Percentiles rank a stretch among this genome's conserved stretches.
phyloP scores from a whole-genome alignment of 306 rosid species.

The Begonia fuchsioides region DNA sequence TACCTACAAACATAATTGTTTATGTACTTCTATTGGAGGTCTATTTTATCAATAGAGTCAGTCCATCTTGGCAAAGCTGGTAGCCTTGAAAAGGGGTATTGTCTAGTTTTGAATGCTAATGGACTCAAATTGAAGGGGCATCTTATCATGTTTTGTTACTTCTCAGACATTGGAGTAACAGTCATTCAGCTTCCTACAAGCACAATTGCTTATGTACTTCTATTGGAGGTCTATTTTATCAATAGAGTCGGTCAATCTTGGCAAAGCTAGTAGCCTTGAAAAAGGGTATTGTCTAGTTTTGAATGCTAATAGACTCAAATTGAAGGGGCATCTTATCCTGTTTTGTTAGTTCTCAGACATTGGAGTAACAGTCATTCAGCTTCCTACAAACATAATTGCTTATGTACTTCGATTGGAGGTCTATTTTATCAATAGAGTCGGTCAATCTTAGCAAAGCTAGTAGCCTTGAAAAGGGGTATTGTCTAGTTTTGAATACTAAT shows the following conservation, averaged over 20 bases:
- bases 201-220: no score
- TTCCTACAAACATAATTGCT: no score
- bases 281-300: conserved; percentile 37
- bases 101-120: conserved; percentile 61
- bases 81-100: conserved; percentile 21
- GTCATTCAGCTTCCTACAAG: no score
- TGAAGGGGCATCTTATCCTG: conserved; percentile 14
- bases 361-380: no score
- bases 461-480: conserved; percentile 21
- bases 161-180: conserved; percentile 4
- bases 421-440: no score
- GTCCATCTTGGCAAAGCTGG: conserved; percentile 65
- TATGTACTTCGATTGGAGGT: no score
- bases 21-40: no score
- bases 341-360: conserved; percentile 12
- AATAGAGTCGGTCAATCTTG: conserved; percentile 32
- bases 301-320: conserved; percentile 53
- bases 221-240: no score
- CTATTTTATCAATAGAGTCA: no score
- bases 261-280: conserved; percentile 37
- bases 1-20: no score
- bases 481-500: conserved; percentile 60
- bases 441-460: conserved; percentile 64
- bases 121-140: conserved; percentile 25
- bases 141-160: conserved; percentile 21